Base-by-base conservation (phyloP, 352 stramenopile genomes). In the Globisporangium abappressorium region DNA sequence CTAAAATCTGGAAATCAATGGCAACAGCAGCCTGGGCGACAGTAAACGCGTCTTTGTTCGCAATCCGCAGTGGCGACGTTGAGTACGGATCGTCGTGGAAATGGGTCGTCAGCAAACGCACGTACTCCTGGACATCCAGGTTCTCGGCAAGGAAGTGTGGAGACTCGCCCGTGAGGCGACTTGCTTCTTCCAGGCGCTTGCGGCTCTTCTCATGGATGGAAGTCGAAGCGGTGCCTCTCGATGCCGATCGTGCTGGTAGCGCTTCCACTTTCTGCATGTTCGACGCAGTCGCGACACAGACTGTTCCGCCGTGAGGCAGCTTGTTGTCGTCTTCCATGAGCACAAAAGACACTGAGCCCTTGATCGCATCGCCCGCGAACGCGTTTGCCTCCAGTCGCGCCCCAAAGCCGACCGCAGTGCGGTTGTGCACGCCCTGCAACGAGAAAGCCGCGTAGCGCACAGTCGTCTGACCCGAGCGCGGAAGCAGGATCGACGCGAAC, bases 321-420 rank as follows among this genome's bases (percentile, higher is more conserved):
- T 80, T 82, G 15, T 62, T 43, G 5, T 71, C 67, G 33, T 76
- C 74, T 28, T 89, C 76, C 57, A 91, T 70, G 24, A 93, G 70
- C 64, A 93, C 67, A 49, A 93, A 92, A 5, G 81, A 81, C 34
- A 93, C 73, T 0, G 85, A 93, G n/a, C 83, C 85, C 43, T 82
- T 89, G 5, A 91, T 65, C 15, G 75, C 72, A 26, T 87, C 77
- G 24, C 68, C 78, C 0, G 83, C 70, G 22, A 87, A 83, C 1
- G 67, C 70, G 66, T 79, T 90, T 12, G 79, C 72, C 22, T 89
- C 79, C 11, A 88, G 66, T 7, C 80, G 81, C 36, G 76, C 68
- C 43, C 76, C 78, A 78, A 93, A 92, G 24, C 79, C 85, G 30
- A 88, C 47, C 1, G 81, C 77, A 28, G 73, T 49, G 47, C 78